Percentiles rank a stretch among this genome's conserved stretches.
These are phyloP conservation scores for Nicotiana noctiflora DNA, from an alignment of 257 asterid genomes.

Conservation along the genomic window DNA sequence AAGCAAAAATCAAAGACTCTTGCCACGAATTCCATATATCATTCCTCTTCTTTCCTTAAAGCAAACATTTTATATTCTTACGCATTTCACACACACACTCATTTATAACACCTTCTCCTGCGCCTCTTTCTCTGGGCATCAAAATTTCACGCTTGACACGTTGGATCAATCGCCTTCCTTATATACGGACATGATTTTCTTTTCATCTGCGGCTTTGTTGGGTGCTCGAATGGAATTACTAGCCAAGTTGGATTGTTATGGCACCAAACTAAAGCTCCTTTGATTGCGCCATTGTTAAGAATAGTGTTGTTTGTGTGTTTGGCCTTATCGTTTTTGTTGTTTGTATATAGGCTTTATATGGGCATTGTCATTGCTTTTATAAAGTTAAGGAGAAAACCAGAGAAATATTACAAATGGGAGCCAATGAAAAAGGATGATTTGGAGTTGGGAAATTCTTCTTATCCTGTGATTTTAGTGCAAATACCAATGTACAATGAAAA, in stretches of 20 bases:
- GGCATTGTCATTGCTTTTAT: slow-evolving; percentile 39
- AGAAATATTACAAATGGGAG: slow-evolving; percentile 17
- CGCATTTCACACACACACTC: background rate
- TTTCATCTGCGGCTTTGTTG: background rate
- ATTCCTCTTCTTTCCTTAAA: background rate
- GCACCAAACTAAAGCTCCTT: slow-evolving; percentile 18
- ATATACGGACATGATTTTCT: background rate
- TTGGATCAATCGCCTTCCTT: background rate
- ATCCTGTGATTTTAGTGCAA: slow-evolving; percentile 24
- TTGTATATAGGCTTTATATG: slow-evolving; percentile 23
- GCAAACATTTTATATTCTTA: background rate
- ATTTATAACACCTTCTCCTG: background rate
- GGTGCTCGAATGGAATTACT: slow-evolving; percentile 16
- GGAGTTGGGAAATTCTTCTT: slow-evolving; percentile 13
- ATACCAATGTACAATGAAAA: slow-evolving; percentile 25
- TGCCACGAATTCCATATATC: background rate
- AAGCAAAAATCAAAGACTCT: slow-evolving; percentile 2
- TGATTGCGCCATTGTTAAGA: slow-evolving; percentile 41
- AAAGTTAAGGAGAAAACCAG: slow-evolving; percentile 16
- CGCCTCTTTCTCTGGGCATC: too few relatives aligned
- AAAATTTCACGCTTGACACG: too few relatives aligned
- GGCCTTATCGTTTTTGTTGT: slow-evolving; percentile 27
- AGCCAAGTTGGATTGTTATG: slow-evolving; percentile 27
- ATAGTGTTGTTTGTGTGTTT: slow-evolving; percentile 33
- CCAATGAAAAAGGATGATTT: slow-evolving; percentile 14